Evolutionary conservation across 805 yeast species (phyloP).

Genomic region (Lipomyces oligophaga): DNA sequence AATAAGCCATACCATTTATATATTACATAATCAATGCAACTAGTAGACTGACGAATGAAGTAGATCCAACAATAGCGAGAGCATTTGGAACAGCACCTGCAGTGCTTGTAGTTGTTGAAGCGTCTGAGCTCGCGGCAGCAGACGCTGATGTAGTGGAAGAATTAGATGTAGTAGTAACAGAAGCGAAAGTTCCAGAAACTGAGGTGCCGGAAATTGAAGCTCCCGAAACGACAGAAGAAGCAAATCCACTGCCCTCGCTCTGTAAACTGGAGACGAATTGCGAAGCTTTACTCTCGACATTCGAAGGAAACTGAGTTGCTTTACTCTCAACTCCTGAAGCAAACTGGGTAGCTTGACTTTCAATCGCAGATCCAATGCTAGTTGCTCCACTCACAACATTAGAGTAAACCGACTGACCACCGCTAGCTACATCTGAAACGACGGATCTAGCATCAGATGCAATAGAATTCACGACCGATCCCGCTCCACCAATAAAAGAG

Average conservation of each 20-base stretch:
- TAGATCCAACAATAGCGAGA: neutral
- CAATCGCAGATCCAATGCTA: conserved; percentile 1
- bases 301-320: conserved; percentile 2
- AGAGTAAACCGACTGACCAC: conserved; percentile 3
- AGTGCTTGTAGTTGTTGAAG: neutral
- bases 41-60: neutral
- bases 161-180: neutral
- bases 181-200: neutral
- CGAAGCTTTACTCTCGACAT: conserved; percentile 1
- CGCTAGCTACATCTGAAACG: conserved; percentile 1
- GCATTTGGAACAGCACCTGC: neutral
- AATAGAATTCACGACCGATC: conserved; percentile 1
- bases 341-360: neutral
- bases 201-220: neutral
- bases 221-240: conserved; percentile 1
- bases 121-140: neutral
- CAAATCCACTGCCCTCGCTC: conserved; percentile 2
- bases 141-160: conserved; percentile 2
- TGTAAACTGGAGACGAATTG: neutral
- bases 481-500: neutral
- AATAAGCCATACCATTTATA: neutral
- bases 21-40: conserved; percentile 1
- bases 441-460: conserved; percentile 3
- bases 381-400: conserved; percentile 3
- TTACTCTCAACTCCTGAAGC: conserved; percentile 1